Base-by-base conservation (phyloP, 331 rosid genomes). In the Prunus yedoensis region DNA sequence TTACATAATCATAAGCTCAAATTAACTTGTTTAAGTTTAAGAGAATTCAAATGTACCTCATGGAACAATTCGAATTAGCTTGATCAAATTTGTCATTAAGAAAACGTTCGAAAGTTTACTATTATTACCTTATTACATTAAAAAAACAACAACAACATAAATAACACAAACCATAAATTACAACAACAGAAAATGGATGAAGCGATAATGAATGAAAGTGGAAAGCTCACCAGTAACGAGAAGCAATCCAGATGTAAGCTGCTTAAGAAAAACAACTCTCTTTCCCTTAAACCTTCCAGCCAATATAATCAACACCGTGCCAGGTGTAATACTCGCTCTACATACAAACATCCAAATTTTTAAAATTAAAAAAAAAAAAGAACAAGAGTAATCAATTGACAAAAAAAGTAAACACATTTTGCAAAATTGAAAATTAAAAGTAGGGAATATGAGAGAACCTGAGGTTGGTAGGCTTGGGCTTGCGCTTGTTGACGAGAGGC, bases 401-500 rank as follows among this genome's bases (percentile, higher is more conserved):
- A 53, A 28, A 73, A 4, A 71, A 18, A 32, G 1, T 27, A 30
- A 43, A 38, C 14, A 38, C 30, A 68, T 27, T 41, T 7, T 16
- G 28, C 4, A 49, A 0, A 25, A 2, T 51, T 1, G 8, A 54
- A 10, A 53, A 25, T 0, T 20, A 64, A 43, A 41, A 52, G 0
- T 10, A 5, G 51, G 7, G 6, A 21, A 13, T 49, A 11, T 51
- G 25, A 6, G 0, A 14, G 20, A 4, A 78, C 83, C 83, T 80
- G 76, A 74, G 83, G 71, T 80, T 80, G 83, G 83, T 80, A 27
- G 79, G 83, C 75, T 68, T 80, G 56, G 45, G 66, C 75, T 80
- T 80, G 18, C 74, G 83, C 76, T 80, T 80, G 60, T 80, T 80
- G 52, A 68, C 41, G 65, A 71, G 76, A 2, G 79, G 83, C 28